Evolutionary conservation across 148 eudicot species (phyloP), one percentile per base, ranked within the genome.

Genomic region (Rhododendron ferrugineum): DNA sequence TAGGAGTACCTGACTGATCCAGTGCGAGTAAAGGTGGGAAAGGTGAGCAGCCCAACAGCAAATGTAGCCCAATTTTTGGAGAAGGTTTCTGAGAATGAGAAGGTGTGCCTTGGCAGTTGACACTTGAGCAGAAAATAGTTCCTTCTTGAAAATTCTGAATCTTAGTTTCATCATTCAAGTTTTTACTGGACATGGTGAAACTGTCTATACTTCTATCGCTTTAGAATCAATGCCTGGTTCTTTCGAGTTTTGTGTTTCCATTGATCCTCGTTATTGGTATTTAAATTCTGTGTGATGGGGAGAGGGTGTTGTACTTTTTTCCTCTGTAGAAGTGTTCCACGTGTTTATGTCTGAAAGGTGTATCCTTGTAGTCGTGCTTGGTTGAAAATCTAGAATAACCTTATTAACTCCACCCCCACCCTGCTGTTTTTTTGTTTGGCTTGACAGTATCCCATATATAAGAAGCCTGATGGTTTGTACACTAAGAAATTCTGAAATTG

Each of bases 11-110:
- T 91, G 60, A 88, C 89, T 54, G 81, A 89, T 88, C 93, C 93
- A n/a, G 93, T 91, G 79, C 91, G 85, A 80, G 89, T 91, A 82
- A 91, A 88, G 76, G 93, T 91, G 82, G 93, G 93, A 85, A 90
- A 89, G 84, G 93, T 91, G 40, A 91, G 93, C 52, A 91, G 89
- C 89, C 93, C 93, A 40, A 88, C 93, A 78, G 89, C 90, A 79
- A 89, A 89, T 88, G 93, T 91, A n/a, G 84, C 89, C 73, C 93
- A 91, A 84, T 75, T 18, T 46, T 82, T 91, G 86, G 91, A 85
- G 91, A 91, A 91, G 84, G 88, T 91, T 77, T 50, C 89, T 44
- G 93, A 91, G 50, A 84, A 78, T 82, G 93, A 91, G 82, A 91
- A 91, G 93, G 93, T 91, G 75, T 73, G 82, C 13, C 42, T 54